Evolutionary conservation across 768 basidiomycete species (phyloP).

Genomic region (Chalciporus chontae): DNA sequence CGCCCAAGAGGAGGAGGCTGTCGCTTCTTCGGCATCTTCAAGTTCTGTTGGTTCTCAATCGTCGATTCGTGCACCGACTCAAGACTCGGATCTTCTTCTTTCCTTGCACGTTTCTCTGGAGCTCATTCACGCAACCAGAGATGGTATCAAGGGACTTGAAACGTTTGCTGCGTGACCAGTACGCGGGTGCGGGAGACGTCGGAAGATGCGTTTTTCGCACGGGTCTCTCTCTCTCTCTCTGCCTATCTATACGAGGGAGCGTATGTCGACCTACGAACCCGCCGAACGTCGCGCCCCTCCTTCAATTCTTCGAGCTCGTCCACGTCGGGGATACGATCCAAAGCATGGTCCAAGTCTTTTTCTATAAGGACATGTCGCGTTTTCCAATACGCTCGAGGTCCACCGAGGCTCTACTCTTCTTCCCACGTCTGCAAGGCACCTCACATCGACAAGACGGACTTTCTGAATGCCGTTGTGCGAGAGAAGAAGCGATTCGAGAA

Average conservation of each 20-base stretch:
- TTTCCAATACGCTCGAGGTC: not conserved
- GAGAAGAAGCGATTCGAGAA: slow-evolving; percentile 98
- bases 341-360: slow-evolving; percentile 97
- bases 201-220: slow-evolving; percentile 85
- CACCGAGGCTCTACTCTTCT: too few species aligned
- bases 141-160: slow-evolving; percentile 88
- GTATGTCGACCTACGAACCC: slow-evolving; percentile 89
- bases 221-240: too few species aligned
- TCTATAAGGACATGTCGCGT: slow-evolving; percentile 88
- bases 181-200: slow-evolving; percentile 96
- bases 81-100: slow-evolving; percentile 78
- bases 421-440: slow-evolving; percentile 46
- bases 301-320: slow-evolving; percentile 97
- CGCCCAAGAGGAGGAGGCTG: too few species aligned
- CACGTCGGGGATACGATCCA: slow-evolving; percentile 97
- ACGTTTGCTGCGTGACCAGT: slow-evolving; percentile 84
- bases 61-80: too few species aligned
- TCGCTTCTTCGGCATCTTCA: slow-evolving; percentile 40
- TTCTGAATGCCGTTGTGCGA: slow-evolving; percentile 86
- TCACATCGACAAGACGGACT: slow-evolving; percentile 91
- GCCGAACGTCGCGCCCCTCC: slow-evolving; percentile 77
- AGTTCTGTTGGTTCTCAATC: too few species aligned
- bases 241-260: slow-evolving; percentile 70
- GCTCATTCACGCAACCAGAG: slow-evolving; percentile 90
- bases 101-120: slow-evolving; percentile 90